Evolutionary conservation across 2,329 filamentous ascomycete genomes (phyloP).

Genomic region (Chaetomium sp.): DNA sequence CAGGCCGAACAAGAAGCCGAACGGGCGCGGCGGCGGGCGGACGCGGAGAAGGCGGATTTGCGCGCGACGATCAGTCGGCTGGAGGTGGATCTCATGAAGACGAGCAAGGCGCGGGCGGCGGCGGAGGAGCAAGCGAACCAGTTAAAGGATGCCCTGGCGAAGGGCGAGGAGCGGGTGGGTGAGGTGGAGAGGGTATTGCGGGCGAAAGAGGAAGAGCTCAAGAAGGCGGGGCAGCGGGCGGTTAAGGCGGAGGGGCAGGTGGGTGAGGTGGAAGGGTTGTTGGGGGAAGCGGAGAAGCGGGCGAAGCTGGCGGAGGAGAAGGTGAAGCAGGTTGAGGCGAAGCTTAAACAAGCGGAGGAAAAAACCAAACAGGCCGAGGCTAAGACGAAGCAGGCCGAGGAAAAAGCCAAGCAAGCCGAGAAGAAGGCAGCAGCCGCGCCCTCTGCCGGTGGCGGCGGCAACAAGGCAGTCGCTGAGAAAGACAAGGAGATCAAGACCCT

Average conservation of each 20-base stretch:
- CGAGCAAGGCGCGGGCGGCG: constrained; percentile 49
- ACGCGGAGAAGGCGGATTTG: constrained; percentile 59
- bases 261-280: constrained; percentile 27
- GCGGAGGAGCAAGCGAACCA: constrained; percentile 14
- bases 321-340: constrained; percentile 14
- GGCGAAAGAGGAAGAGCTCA: constrained; percentile 22
- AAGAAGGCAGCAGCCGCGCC: constrained; percentile 28
- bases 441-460: constrained; percentile 25
- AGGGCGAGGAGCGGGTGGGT: constrained; percentile 29
- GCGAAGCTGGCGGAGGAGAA: constrained; percentile 22
- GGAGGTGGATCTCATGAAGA: constrained; percentile 57
- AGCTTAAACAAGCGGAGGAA: constrained; percentile 23
- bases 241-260: constrained; percentile 25
- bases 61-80: constrained; percentile 54
- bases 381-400: constrained; percentile 24
- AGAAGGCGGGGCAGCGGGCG: constrained; percentile 23
- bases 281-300: constrained; percentile 32
- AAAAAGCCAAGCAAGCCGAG: constrained; percentile 24
- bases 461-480: constrained; percentile 22
- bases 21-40: constrained; percentile 41
- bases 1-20: constrained; percentile 44
- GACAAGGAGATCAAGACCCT: constrained; percentile 23
- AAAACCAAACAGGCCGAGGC: constrained; percentile 27
- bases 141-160: not conserved
- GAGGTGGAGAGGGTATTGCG: constrained; percentile 28